Percentiles rank a stretch among this genome's conserved stretches.
Evolutionary conservation across 169 alveolate genomes (phyloP).

Genomic region (Plasmodium reichenowi): DNA sequence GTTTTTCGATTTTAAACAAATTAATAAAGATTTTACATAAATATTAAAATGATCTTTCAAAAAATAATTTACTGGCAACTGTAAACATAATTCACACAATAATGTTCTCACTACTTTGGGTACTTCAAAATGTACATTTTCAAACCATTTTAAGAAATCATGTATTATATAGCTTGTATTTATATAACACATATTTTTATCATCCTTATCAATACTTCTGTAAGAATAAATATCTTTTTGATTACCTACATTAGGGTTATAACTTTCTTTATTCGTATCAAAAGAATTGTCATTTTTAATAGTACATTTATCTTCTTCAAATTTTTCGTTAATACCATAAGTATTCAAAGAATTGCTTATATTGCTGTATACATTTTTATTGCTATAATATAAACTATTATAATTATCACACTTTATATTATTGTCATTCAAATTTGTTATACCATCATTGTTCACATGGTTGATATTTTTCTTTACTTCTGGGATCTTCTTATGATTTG

Average conservation of each 20-base stretch:
- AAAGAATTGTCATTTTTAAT: too few species aligned
- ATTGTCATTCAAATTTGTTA: background rate
- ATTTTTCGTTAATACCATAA: too few species aligned
- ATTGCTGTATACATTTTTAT: too few species aligned
- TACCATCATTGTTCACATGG: background rate
- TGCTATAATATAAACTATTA: background rate
- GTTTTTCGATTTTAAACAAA: slow-evolving; percentile 52
- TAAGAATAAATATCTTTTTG: too few species aligned
- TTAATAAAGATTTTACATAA: slow-evolving; percentile 49
- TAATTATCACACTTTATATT: background rate
- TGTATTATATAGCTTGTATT: slow-evolving; percentile 16
- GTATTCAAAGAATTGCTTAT: too few species aligned
- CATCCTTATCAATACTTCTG: too few species aligned
- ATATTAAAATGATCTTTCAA: slow-evolving; percentile 44
- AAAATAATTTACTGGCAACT: slow-evolving; percentile 32
- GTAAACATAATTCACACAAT: slow-evolving; percentile 57
- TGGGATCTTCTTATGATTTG: background rate
- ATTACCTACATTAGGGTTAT: too few species aligned
- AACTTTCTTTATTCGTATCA: too few species aligned
- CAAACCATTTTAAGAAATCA: slow-evolving; percentile 42
- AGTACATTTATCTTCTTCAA: too few species aligned
- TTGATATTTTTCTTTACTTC: background rate
- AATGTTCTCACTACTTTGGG: slow-evolving; percentile 41
- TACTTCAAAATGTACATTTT: slow-evolving; percentile 17
- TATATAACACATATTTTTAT: background rate